phyloP scores from a whole-genome alignment of 2,329 filamentous ascomycete species.

The Hypoxylon sp. region DNA sequence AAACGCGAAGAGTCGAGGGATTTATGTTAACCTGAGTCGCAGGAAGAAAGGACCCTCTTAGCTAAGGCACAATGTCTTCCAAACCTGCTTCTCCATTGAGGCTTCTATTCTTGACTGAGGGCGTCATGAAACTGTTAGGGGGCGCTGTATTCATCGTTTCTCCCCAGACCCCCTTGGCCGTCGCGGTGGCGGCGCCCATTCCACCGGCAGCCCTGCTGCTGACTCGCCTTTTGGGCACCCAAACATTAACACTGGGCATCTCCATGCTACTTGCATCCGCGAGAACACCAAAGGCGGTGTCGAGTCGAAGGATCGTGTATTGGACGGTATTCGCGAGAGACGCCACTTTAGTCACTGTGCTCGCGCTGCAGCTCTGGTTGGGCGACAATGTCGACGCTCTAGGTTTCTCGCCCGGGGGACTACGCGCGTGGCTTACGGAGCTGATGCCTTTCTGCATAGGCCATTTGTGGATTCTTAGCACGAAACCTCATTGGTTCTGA shows the following conservation, averaged over 20 bases:
- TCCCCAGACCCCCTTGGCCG: slow-evolving; percentile 36
- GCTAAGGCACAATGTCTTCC: slow-evolving; percentile 28
- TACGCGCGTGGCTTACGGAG: slow-evolving; percentile 38
- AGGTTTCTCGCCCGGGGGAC: slow-evolving; percentile 35
- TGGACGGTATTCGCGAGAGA: slow-evolving; percentile 45
- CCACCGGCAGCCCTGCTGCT: slow-evolving; percentile 37
- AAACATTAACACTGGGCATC: slow-evolving; percentile 41
- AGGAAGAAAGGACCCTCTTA: not conserved
- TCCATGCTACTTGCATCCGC: slow-evolving; percentile 40
- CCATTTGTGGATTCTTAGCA: slow-evolving; percentile 40
- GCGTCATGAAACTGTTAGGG: slow-evolving; percentile 39
- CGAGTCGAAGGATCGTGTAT: slow-evolving; percentile 39
- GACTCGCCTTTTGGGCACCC: slow-evolving; percentile 41
- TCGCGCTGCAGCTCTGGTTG: slow-evolving; percentile 33
- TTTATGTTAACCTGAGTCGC: not conserved
- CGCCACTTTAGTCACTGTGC: slow-evolving; percentile 35
- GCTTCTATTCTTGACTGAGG: slow-evolving; percentile 37
- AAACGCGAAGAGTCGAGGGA: not conserved
- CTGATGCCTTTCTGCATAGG: slow-evolving; percentile 42
- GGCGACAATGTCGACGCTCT: slow-evolving; percentile 33
- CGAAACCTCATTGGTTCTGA: slow-evolving; percentile 42
- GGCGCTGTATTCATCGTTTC: slow-evolving; percentile 38
- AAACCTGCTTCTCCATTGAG: slow-evolving; percentile 30
- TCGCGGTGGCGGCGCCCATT: slow-evolving; percentile 35
- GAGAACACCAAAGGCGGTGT: slow-evolving; percentile 24